Base-by-base conservation (phyloP, 108 stramenopile genomes). In the Nannochloropsis salina region DNA sequence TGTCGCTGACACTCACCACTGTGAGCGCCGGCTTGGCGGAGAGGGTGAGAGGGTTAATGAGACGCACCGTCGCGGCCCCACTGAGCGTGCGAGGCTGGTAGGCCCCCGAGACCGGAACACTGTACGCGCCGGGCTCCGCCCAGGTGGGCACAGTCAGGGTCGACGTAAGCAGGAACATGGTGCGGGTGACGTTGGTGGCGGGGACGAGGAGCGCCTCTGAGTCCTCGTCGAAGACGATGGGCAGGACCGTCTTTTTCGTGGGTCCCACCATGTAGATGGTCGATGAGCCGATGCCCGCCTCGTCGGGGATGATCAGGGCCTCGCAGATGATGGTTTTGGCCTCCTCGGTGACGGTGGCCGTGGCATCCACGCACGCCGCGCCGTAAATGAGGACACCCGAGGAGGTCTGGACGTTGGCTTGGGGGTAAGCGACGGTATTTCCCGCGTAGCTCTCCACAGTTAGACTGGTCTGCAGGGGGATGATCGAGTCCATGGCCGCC, bases 251-350 rank as follows among this genome's bases (percentile, higher is more conserved):
- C 61, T 74, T 74, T n/a, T n/a, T n/a, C 6, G 61, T 74, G 20
- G 61, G 61, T n/a, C 61, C 61, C 20, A 74, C 61, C 61, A 74
- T 4, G 61, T 74, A 74, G 61, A 74, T 74, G 61, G 61, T 74
- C 15, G 61, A 15, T n/a, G 15, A n/a, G 61, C 61, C 61, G 61
- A 74, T 74, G 6, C 61, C 61, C 15, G 61, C 61, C 8, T 74
- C 61, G n/a, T 74, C 61, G 3, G 61, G 61, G n/a, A 74, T 74
- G 61, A 74, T 2, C 20, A 74, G 61, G 4, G 61, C 61, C n/a
- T 74, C 61, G 61, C 61, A 74, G 61, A 74, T 74, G 61, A 74
- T 74, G 61, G 61, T 74, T n/a, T 74, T 74, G 61, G 20, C n/a
- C 61, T 74, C 61, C 20, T 74, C 61, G 20, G 61, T 74, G 3